These are phyloP conservation scores for Aspergillus sp. DNA, from an alignment of 2,329 filamentous ascomycete genomes.

Conservation along the genomic window DNA sequence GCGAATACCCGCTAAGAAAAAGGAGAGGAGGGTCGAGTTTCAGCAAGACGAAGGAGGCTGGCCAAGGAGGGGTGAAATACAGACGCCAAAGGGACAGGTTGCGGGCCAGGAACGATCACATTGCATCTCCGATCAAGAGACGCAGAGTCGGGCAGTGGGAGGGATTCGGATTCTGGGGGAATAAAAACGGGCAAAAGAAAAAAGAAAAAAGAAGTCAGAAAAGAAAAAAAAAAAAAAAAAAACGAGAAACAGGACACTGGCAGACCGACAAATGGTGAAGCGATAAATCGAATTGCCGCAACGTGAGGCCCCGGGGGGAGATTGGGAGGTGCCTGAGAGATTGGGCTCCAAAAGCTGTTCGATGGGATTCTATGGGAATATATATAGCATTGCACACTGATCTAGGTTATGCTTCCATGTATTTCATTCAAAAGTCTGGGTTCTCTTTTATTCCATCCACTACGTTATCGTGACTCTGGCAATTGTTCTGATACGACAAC, in stretches of 20 bases:
- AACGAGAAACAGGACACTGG: not conserved
- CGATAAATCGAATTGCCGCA: not conserved
- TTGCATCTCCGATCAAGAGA: conserved; percentile 17
- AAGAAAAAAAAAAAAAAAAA: not conserved
- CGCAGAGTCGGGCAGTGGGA: not conserved
- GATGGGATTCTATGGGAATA: not conserved
- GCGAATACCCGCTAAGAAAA: not conserved
- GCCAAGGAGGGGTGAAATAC: not conserved
- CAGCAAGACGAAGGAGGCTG: not conserved
- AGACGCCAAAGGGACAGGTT: conserved; percentile 11
- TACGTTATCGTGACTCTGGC: no score
- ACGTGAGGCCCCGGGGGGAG: not conserved
- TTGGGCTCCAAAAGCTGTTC: not conserved
- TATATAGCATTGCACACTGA: not conserved
- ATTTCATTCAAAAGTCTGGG: no score
- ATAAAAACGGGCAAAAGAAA: not conserved
- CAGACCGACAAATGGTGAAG: not conserved
- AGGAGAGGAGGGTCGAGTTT: not conserved
- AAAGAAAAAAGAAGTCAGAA: not conserved
- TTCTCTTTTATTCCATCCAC: no score
- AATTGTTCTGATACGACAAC: no score
- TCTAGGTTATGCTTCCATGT: no score
- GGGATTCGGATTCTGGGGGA: not conserved
- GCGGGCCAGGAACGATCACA: conserved; percentile 22
- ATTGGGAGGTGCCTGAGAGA: not conserved